Evolutionary conservation across 2,329 filamentous ascomycete genomes (phyloP).

Genomic region (Epichloe typhina): DNA sequence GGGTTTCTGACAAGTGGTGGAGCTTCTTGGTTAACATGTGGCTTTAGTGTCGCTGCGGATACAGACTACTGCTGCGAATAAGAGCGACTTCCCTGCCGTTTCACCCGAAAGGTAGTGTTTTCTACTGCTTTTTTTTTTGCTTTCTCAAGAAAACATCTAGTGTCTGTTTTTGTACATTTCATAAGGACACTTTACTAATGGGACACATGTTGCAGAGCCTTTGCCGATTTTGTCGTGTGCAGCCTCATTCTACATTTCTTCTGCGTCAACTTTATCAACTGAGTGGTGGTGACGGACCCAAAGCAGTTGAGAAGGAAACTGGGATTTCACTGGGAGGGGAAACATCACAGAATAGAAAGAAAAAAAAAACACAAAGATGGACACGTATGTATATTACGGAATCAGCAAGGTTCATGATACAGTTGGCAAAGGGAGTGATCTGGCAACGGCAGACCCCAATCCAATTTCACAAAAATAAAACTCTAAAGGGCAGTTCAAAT

Average conservation of each 20-base stretch:
- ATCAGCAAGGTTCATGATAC: not conserved
- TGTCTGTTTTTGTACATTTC: not conserved
- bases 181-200: not conserved
- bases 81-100: slow-evolving; percentile 59
- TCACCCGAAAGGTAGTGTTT: slow-evolving; percentile 61
- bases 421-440: not conserved
- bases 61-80: slow-evolving; percentile 78
- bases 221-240: slow-evolving; percentile 91
- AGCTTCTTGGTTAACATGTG: not conserved
- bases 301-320: no score
- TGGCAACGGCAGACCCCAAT: not conserved
- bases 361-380: no score
- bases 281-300: slow-evolving; percentile 10
- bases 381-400: not conserved
- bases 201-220: slow-evolving; percentile 47
- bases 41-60: slow-evolving; percentile 58
- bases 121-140: no score
- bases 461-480: no score
- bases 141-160: not conserved
- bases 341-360: no score
- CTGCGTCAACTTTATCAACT: slow-evolving; percentile 99
- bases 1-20: not conserved
- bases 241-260: slow-evolving; percentile 96
- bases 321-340: no score
- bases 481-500: not conserved